Conservation (phyloP, 2,329 filamentous ascomycete genomes). For the Cladosporium colombiae region DNA sequence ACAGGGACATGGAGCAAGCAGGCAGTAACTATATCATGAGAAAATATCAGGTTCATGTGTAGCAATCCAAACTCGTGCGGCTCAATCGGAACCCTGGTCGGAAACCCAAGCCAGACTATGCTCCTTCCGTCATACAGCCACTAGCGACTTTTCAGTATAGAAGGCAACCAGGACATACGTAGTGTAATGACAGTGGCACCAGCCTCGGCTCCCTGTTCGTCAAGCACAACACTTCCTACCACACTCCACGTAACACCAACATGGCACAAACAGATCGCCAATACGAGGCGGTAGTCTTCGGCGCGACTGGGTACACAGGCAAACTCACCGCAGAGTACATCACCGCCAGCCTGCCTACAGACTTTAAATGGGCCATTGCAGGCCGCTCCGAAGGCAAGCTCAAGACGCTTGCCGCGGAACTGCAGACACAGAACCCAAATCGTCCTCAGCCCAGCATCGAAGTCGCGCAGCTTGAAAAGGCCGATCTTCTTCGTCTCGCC, state of each 20-base stretch:
- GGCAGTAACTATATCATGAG: background rate
- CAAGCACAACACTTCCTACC: background rate
- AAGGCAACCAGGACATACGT: background rate
- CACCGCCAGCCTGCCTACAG: slow-evolving; percentile 66
- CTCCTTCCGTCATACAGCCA: background rate
- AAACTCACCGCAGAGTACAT: slow-evolving; percentile 76
- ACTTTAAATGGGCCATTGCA: slow-evolving; percentile 84
- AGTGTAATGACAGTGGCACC: background rate
- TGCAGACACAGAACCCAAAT: slow-evolving; percentile 68
- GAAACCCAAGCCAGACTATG: background rate
- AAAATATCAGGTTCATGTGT: background rate
- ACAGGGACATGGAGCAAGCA: background rate
- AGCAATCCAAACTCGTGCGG: background rate
- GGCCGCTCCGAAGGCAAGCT: slow-evolving; percentile 80
- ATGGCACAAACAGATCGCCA: slow-evolving; percentile 40
- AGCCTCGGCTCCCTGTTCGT: background rate
- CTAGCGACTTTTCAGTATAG: background rate
- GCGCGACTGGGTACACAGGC: slow-evolving; percentile 81
- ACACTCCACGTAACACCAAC: background rate
- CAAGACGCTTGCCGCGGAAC: slow-evolving; percentile 64
- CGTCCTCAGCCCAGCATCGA: slow-evolving; percentile 67
- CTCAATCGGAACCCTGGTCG: background rate
- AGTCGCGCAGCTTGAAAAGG: slow-evolving; percentile 49
- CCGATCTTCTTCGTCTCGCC: slow-evolving; percentile 54
- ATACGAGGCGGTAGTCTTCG: slow-evolving; percentile 68